Base-by-base conservation (phyloP, 805 yeast species). In the Candida yuanshanica region DNA sequence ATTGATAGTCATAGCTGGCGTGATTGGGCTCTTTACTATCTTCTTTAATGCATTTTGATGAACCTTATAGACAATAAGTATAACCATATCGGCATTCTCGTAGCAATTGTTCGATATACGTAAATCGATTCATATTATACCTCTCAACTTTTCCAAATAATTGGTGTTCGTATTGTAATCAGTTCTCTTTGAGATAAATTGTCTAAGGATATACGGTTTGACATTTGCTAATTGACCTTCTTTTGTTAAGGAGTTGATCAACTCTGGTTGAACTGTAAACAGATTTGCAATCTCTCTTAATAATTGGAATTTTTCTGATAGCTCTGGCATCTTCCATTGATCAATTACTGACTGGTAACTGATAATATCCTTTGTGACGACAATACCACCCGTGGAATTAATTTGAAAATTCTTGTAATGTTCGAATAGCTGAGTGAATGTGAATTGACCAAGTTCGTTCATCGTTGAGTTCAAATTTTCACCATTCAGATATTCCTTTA, bases 281-380 rank as follows among this genome's bases (percentile, higher is more conserved):
- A 90, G 65, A 53, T 86, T 87, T 24, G 91, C 88, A 46, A 90
- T 74, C 50, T 89, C 96, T 56, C 88, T 76, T 47, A 90, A 64
- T 11, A 87, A 71, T 38, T 77, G 78, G 63, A 85, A 82, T 43
- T 74, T 72, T 25, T 79, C 84, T 4, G 79, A 65, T 22, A 86
- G 62, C 33, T 74, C 79, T 2, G 72, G 70, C 13, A 83, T 68
- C 7, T 69, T 65, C 91, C 93, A 87, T 33, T 70, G 70, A 41
- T 81, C 87, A 33, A 84, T 71, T 12, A 75, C 69, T 13, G 75
- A 69, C 58, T 87, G 91, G 55, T 82, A 86, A 35, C 84, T 75
- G 29, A 84, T 83, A 7, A 85, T 79, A 62, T 90, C 97, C 52
- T 82, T 84, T 0, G 95, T 85, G 12, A 87, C 74, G 12, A 83